Conservation (phyloP, 2,329 filamentous ascomycete genomes). For the Parafenestella ontariensis region DNA sequence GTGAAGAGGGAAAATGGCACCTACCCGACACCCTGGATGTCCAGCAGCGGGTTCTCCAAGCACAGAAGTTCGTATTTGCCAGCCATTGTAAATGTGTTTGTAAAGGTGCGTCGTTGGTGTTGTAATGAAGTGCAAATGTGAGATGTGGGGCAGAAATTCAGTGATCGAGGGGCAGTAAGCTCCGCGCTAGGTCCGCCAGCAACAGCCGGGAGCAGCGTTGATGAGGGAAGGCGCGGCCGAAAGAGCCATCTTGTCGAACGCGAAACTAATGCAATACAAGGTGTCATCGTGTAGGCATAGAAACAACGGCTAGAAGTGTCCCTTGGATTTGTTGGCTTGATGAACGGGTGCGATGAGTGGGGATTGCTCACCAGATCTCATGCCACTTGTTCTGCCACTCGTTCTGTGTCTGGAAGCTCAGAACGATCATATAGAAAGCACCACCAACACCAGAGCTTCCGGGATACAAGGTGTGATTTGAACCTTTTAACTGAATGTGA, state of each 20-base stretch:
- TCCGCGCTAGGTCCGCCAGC: slow-evolving; percentile 16
- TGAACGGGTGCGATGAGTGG: neutral
- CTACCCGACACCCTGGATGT: slow-evolving; percentile 85
- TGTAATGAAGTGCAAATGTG: slow-evolving; percentile 20
- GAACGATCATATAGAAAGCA: neutral
- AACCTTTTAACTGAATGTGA: neutral
- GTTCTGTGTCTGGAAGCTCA: too few relatives aligned
- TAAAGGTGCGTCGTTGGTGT: slow-evolving; percentile 19
- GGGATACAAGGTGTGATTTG: neutral
- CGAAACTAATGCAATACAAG: neutral
- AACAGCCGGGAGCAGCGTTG: neutral
- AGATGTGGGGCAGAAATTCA: slow-evolving; percentile 26
- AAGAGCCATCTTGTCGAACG: neutral
- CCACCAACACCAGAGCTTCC: neutral
- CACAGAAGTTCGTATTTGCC: slow-evolving; percentile 90
- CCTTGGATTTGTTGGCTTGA: neutral
- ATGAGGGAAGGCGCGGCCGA: slow-evolving; percentile 3
- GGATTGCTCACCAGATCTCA: neutral
- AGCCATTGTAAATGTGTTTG: slow-evolving; percentile 66
- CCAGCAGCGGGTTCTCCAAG: slow-evolving; percentile 96
- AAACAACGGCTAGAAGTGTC: neutral
- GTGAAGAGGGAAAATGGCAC: slow-evolving; percentile 24
- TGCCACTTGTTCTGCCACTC: neutral
- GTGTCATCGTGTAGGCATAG: neutral
- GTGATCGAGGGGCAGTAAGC: slow-evolving; percentile 19